Conservation (phyloP, 2,329 filamentous ascomycete species). For the Tolypocladium ophioglossoides region DNA sequence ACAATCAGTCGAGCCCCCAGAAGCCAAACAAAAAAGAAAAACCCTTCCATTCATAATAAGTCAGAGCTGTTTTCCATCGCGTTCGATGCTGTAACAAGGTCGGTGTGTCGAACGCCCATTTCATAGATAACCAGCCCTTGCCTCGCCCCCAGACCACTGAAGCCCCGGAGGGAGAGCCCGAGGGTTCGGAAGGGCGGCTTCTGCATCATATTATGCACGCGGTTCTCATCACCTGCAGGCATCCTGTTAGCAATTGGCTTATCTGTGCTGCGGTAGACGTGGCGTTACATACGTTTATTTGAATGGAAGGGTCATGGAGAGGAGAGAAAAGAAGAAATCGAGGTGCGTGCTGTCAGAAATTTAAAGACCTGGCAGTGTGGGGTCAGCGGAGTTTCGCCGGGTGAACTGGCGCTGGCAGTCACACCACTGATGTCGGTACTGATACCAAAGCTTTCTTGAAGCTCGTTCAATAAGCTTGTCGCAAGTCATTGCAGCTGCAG, state of each 20-base stretch:
- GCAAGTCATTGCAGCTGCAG: background rate
- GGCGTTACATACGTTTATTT: constrained; percentile 80
- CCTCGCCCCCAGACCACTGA: constrained; percentile 69
- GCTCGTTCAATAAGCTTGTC: background rate
- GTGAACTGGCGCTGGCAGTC: constrained; percentile 3
- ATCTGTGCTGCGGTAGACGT: constrained; percentile 8
- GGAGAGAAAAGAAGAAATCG: constrained; percentile 39
- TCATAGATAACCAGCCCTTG: constrained; percentile 62
- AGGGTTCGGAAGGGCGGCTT: constrained; percentile 53
- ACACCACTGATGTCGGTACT: background rate
- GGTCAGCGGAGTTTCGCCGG: constrained; percentile 16
- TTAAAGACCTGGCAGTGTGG: constrained; percentile 22
- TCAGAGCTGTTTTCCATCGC: constrained; percentile 98
- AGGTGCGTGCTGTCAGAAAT: constrained; percentile 13
- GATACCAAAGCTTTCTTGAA: background rate
- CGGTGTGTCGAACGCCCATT: constrained; percentile 98
- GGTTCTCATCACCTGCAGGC: constrained; percentile 94
- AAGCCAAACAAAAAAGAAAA: background rate
- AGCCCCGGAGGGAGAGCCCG: constrained; percentile 83
- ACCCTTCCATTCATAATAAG: constrained; percentile 32
- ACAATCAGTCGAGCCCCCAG: background rate
- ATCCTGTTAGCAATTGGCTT: constrained; percentile 19
- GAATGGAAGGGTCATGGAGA: constrained; percentile 94
- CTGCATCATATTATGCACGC: constrained; percentile 85
- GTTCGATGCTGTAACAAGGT: constrained; percentile 97